Evolutionary conservation across 2,329 filamentous ascomycete species (phyloP), one percentile per base, ranked within the genome.

Genomic region (Raffaelea arxii): DNA sequence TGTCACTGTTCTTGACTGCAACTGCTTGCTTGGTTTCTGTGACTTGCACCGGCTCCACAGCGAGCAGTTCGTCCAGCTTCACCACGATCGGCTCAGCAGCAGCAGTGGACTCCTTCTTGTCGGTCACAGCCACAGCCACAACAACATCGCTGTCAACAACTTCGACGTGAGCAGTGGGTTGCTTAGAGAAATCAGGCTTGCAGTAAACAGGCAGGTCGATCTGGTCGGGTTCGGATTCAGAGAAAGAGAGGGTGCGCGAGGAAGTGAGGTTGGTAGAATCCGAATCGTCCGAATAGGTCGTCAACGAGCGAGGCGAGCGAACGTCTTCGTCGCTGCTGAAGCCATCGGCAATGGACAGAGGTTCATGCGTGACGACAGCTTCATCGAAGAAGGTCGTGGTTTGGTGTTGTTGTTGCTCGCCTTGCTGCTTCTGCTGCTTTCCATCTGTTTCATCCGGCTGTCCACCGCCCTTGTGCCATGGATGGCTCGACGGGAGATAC

Each of bases 401-500:
- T 16, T 30, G 27, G 27, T 9, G 27, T 30, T 30, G 27, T 30
- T 30, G 27, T 16, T 9, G 9, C 27, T 30, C 27, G 9, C 9
- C 9, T 16, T 30, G 9, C 27, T 30, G 27, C 27, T 30, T 30
- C 9, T 9, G 27, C 27, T 9, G 9, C 9, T 30, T 16, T 9
- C 27, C 27, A 16, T 30, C 27, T 12, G 16, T 18, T n/a, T 36
- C 7, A 6, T 7, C 32, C 7, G 7, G 14, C 14, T 36, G 32
- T 5, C 19, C 7, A 18, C 6, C 32, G 19, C 36, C 21, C n/a
- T n/a, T 30, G 16, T 70, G 63, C 61, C 67, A 71, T 3, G 67
- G 58, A 49, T 74, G 71, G 50, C 70, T 64, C 11, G 69, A 62
- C 23, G 76, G 75, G 7, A 80, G 69, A 52, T 79, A 79, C 41